Percentiles rank a stretch among this genome's conserved stretches.
Evolutionary conservation across 2,329 filamentous ascomycete genomes (phyloP).

Genomic region (Neodidymelliopsis sp.): DNA sequence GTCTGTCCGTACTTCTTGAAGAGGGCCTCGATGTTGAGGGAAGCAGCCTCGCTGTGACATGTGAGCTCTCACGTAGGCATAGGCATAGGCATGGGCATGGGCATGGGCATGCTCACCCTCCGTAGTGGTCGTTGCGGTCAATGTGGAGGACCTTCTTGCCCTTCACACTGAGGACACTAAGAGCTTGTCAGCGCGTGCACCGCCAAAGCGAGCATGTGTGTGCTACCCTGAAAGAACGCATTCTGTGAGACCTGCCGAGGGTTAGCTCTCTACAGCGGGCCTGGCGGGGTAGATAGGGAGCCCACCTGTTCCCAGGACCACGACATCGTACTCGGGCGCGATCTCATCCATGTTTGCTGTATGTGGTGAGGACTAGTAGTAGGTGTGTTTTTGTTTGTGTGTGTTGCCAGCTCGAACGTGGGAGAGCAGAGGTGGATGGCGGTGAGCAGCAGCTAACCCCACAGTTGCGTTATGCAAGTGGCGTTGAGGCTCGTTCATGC

Average conservation of each 20-base stretch:
- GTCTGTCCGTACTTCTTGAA: constrained; percentile 97
- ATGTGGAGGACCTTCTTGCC: constrained; percentile 99
- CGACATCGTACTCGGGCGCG: constrained; percentile 96
- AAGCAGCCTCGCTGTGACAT: constrained; percentile 80
- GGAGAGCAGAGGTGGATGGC: constrained; percentile 30
- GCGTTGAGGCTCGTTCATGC: constrained; percentile 26
- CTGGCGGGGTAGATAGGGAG: constrained; percentile 51
- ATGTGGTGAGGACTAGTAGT: constrained; percentile 20
- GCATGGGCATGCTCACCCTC: constrained; percentile 72
- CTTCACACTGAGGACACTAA: constrained; percentile 93
- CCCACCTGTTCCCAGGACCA: constrained; percentile 96
- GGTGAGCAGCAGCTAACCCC: too few species aligned
- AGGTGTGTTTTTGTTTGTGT: constrained; percentile 29
- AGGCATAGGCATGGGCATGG: background rate
- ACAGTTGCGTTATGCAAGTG: constrained; percentile 31
- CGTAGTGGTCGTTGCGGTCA: constrained; percentile 97
- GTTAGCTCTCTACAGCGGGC: constrained; percentile 39
- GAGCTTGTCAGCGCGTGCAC: constrained; percentile 23
- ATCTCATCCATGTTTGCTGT: constrained; percentile 87
- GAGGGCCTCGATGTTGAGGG: constrained; percentile 90
- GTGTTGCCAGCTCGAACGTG: constrained; percentile 32
- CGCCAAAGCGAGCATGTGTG: constrained; percentile 16
- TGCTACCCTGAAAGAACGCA: constrained; percentile 98
- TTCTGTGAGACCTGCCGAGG: constrained; percentile 83
- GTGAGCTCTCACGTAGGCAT: constrained; percentile 37